Evolutionary conservation across 805 yeast genomes (phyloP).

Genomic region (Saccharomycopsis amapae): DNA sequence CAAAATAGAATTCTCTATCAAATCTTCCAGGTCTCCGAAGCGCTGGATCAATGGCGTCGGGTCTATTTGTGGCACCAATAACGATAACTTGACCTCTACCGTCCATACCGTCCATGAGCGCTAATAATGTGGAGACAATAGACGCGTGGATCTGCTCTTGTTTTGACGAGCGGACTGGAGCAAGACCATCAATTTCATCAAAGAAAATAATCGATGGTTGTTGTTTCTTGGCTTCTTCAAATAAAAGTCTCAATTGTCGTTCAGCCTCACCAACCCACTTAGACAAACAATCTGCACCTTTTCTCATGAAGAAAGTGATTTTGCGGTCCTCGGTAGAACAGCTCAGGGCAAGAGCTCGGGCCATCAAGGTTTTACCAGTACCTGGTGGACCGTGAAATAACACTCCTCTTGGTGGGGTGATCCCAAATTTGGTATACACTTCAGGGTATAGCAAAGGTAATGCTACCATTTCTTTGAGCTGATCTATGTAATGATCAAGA

Average conservation of each 20-base stretch:
- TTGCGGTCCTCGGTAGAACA: slow-evolving; percentile 80
- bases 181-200: slow-evolving; percentile 96
- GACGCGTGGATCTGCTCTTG: slow-evolving; percentile 99
- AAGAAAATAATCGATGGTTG: slow-evolving; percentile 96
- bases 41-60: slow-evolving; percentile 98
- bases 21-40: slow-evolving; percentile 94
- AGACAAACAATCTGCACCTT: slow-evolving; percentile 94
- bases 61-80: slow-evolving; percentile 96
- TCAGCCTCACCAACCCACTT: slow-evolving; percentile 99
- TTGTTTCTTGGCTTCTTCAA: slow-evolving; percentile 92
- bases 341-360: slow-evolving; percentile 92
- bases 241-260: slow-evolving; percentile 79
- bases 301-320: slow-evolving; percentile 94
- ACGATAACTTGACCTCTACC: slow-evolving; percentile 97
- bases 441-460: slow-evolving; percentile 91
- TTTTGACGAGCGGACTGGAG: slow-evolving; percentile 94
- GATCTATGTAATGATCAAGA: slow-evolving; percentile 80
- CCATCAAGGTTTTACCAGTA: slow-evolving; percentile 97
- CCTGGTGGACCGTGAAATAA: slow-evolving; percentile 99
- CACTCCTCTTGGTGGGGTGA: slow-evolving; percentile 96
- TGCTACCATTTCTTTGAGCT: slow-evolving; percentile 94
- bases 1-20: slow-evolving; percentile 94
- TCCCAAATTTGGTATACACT: slow-evolving; percentile 77
- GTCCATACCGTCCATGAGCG: slow-evolving; percentile 99
- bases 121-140: slow-evolving; percentile 89